Percentiles rank a stretch among this genome's conserved stretches.
These are phyloP conservation scores for Clonostachys byssicola DNA, from an alignment of 2,329 filamentous ascomycete genomes.

Conservation along the genomic window DNA sequence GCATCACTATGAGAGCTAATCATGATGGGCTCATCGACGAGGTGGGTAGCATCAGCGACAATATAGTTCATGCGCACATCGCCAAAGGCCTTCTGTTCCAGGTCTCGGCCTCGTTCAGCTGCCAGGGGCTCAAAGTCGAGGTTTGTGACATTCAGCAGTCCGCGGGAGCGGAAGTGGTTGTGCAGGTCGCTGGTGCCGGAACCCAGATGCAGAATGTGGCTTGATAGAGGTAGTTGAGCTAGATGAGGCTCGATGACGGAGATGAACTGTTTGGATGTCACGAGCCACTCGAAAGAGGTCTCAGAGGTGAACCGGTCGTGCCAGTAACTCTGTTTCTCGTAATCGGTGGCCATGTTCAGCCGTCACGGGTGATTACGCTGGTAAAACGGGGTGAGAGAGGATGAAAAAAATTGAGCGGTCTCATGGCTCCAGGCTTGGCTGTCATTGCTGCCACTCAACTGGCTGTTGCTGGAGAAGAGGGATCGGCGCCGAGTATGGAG, in stretches of 20 bases:
- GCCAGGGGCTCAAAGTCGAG: constrained; percentile 46
- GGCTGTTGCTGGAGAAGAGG: too few species aligned
- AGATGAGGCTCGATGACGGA: constrained; percentile 31
- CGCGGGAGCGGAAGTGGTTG: constrained; percentile 34
- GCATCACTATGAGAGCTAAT: not conserved
- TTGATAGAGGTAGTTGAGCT: constrained; percentile 10
- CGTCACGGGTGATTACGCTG: too few species aligned
- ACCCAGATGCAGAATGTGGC: constrained; percentile 39
- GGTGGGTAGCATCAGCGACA: constrained; percentile 38
- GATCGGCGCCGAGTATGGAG: too few species aligned
- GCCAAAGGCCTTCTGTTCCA: constrained; percentile 35
- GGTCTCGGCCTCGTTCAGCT: constrained; percentile 30
- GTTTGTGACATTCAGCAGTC: constrained; percentile 39
- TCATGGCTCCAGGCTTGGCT: too few species aligned
- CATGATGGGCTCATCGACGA: constrained; percentile 9
- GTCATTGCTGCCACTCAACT: too few species aligned
- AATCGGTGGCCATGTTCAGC: constrained; percentile 21
- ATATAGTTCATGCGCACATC: constrained; percentile 36
- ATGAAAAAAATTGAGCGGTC: too few species aligned
- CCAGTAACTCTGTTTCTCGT: constrained; percentile 47
- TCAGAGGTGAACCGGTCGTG: constrained; percentile 38
- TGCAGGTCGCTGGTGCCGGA: constrained; percentile 46
- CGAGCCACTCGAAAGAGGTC: constrained; percentile 42
- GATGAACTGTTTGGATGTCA: constrained; percentile 33
- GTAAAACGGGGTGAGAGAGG: too few species aligned